Evolutionary conservation across 2,329 filamentous ascomycete genomes (phyloP).

Genomic region (Sclerotinia trifoliorum): DNA sequence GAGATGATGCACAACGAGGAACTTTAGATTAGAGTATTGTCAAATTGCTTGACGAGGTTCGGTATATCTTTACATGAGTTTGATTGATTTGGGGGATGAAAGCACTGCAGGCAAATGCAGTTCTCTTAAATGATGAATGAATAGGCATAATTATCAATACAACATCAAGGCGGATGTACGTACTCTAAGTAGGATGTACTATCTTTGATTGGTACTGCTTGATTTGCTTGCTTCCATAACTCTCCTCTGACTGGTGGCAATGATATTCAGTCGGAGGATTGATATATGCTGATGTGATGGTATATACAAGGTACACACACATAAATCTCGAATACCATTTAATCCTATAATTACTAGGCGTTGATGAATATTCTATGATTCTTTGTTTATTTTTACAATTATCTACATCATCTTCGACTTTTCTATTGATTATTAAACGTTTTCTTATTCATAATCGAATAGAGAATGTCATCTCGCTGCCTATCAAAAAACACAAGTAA

Average conservation of each 20-base stretch:
- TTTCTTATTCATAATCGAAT: neutral
- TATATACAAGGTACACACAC: neutral
- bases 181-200: neutral
- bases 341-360: no score
- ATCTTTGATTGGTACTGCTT: neutral
- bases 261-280: neutral
- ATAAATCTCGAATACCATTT: no score
- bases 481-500: neutral
- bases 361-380: no score
- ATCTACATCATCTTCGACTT: neutral
- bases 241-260: no score
- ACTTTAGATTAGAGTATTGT: conserved; percentile 25
- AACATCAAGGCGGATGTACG: neutral
- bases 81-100: neutral
- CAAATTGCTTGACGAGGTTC: neutral
- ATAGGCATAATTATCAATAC: neutral
- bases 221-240: neutral
- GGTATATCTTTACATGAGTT: neutral
- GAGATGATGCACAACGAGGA: conserved; percentile 28
- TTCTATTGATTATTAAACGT: no score
- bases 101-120: neutral
- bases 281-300: neutral
- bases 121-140: no score
- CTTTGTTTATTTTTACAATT: no score
- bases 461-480: neutral